A percentile compares a stretch with the other conserved stretches of the same genome.
Evolutionary conservation across 2,329 filamentous ascomycete species (phyloP).

Genomic region (Epichloe sp.): DNA sequence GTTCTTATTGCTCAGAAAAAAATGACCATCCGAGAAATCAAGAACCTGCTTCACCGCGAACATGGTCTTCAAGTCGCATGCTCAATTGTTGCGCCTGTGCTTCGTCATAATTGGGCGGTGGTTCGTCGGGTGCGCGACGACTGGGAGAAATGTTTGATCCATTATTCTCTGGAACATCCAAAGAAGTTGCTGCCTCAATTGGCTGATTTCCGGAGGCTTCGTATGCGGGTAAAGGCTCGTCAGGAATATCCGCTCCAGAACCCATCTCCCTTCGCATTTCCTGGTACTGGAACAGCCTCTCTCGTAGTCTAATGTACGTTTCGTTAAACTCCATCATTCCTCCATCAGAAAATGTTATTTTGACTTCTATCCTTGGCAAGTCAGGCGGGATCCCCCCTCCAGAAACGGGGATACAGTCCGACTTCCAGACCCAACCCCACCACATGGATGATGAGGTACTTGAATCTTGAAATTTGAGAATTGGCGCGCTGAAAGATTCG

Average conservation of each 20-base stretch:
- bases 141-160: conserved; percentile 24
- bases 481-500: conserved; percentile 79
- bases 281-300: conserved; percentile 67
- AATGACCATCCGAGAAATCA: conserved; percentile 6
- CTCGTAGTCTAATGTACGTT: conserved; percentile 71
- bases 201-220: conserved; percentile 38
- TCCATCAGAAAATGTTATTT: conserved; percentile 84
- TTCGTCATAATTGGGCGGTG: conserved; percentile 85
- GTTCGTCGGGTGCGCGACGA: conserved; percentile 48
- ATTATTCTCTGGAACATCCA: conserved; percentile 14
- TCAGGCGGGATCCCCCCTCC: conserved; percentile 76
- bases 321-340: conserved; percentile 87
- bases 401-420: conserved; percentile 64
- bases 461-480: conserved; percentile 77
- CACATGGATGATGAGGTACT: conserved; percentile 71
- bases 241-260: conserved; percentile 51
- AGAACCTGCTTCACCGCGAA: conserved; percentile 36
- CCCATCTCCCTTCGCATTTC: conserved; percentile 60
- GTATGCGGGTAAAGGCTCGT: conserved; percentile 83
- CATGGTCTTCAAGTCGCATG: conserved; percentile 51
- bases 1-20: not conserved
- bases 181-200: conserved; percentile 15
- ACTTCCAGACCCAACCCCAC: conserved; percentile 87
- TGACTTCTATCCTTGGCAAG: conserved; percentile 62
- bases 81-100: conserved; percentile 60